These are phyloP conservation scores for Eucalyptus marginata DNA, from an alignment of 345 rosid genomes.

Conservation along the genomic window DNA sequence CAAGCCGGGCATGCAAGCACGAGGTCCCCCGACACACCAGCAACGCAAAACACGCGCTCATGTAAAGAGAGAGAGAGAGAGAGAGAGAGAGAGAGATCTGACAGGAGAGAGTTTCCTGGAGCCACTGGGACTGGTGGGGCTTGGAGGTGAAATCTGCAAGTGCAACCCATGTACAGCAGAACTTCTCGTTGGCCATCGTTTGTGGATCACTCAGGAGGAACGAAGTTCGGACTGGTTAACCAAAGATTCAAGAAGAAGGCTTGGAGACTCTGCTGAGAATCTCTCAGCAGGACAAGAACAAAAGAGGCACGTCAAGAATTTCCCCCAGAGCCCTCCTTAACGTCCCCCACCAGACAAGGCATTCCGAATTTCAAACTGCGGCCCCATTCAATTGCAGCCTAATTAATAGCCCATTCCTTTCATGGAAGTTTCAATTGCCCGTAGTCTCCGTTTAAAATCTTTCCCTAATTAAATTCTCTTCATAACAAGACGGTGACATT, in stretches of 20 bases:
- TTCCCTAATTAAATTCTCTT: background rate
- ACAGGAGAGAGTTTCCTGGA: constrained; percentile 27
- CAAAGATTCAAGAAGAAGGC: background rate
- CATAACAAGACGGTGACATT: background rate
- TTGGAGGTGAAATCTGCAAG: background rate
- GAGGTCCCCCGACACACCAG: background rate
- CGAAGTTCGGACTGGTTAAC: background rate
- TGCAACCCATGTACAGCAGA: background rate
- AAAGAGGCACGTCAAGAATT: background rate
- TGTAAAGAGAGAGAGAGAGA: background rate
- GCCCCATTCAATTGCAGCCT: background rate
- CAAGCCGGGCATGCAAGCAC: background rate
- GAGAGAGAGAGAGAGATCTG: background rate
- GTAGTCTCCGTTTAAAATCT: background rate
- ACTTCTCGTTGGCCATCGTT: background rate
- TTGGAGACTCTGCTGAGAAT: background rate
- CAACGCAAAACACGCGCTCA: background rate
- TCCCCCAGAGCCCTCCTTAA: background rate
- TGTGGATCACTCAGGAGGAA: background rate
- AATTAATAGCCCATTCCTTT: background rate
- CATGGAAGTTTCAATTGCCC: background rate
- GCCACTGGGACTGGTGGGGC: constrained; percentile 16
- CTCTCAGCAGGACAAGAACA: background rate
- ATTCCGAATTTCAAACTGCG: background rate
- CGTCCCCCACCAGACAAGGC: background rate